Base-by-base conservation (phyloP, 2,329 filamentous ascomycete genomes). In the Aspergillus felis region DNA sequence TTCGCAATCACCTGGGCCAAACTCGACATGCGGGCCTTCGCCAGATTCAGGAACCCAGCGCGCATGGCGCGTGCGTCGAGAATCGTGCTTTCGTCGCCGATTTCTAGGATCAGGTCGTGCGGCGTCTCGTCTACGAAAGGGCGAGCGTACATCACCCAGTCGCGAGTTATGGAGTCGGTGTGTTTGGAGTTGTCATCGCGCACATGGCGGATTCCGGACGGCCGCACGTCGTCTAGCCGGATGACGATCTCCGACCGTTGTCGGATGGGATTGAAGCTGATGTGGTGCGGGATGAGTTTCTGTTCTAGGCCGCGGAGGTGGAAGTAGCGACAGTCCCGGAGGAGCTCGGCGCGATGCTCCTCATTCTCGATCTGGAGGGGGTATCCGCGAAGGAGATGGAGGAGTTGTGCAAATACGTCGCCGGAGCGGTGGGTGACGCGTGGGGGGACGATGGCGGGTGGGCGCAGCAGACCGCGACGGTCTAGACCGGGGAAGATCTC, bases 251-350 rank as follows among this genome's bases (percentile, higher is more conserved):
- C 92, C 3, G 84, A 81, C 51, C 83, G 83, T 17, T 82, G 78
- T 2, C 88, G 82, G 17, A 82, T 76, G 38, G 89, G 82, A 67
- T 97, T 96, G 74, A 86, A 92, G 53, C 82, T 85, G 59, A 93
- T 88, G 28, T 84, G 74, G 72, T 92, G 89, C 0, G 89, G 85
- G 47, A 97, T 88, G 10, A 97, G 80, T 62, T 86, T 87, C 74
- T 97, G 93, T 76, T 97, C 93, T 0, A 97, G 78, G 0, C 91
- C 92, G 69, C 92, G 93, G 65, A 97, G 87, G 71, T 96, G 91
- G 73, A 93, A 97, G 73, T 97, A 97, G 53, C 90, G 87, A 61
- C 91, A 94, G 73, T 97, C 93, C 44, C 90, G 83, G 1, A 97
- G 78, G 3, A 97, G 81, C 57, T 89, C 85, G 24, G 84, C 81